These are phyloP conservation scores for Pythium insidiosum DNA, from an alignment of 352 stramenopile species.

Conservation along the genomic window DNA sequence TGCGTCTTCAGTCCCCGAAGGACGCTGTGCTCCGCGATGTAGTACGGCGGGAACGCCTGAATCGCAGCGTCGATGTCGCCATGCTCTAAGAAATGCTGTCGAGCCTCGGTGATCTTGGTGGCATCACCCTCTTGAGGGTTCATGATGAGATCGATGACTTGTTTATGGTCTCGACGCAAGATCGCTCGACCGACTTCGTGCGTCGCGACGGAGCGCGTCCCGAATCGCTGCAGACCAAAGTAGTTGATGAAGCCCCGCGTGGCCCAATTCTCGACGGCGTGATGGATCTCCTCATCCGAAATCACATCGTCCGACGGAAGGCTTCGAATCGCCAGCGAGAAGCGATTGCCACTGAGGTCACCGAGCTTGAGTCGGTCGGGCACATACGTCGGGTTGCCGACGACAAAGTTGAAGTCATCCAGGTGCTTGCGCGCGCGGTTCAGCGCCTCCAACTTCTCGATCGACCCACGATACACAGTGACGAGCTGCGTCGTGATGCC, in stretches of 20 bases:
- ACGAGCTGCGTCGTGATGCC: slow-evolving; percentile 94
- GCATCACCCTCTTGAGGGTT: slow-evolving; percentile 66
- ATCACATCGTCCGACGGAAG: slow-evolving; percentile 51
- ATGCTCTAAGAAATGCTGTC: slow-evolving; percentile 51
- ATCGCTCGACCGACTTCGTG: slow-evolving; percentile 91
- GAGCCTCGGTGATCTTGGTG: slow-evolving; percentile 62
- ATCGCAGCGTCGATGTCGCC: slow-evolving; percentile 50
- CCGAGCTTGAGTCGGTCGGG: slow-evolving; percentile 88
- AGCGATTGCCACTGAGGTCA: slow-evolving; percentile 91
- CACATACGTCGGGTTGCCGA: slow-evolving; percentile 92
- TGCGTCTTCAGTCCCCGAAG: slow-evolving; percentile 53
- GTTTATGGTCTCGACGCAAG: slow-evolving; percentile 89
- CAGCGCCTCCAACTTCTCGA: slow-evolving; percentile 72
- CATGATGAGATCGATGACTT: slow-evolving; percentile 89
- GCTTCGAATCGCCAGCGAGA: slow-evolving; percentile 93
- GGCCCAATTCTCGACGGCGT: slow-evolving; percentile 65
- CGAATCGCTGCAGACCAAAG: slow-evolving; percentile 97
- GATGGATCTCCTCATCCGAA: slow-evolving; percentile 47
- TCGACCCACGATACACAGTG: slow-evolving; percentile 80
- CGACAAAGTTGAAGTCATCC: slow-evolving; percentile 84
- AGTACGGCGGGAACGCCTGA: slow-evolving; percentile 58
- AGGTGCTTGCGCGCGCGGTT: slow-evolving; percentile 61
- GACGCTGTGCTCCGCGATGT: slow-evolving; percentile 74
- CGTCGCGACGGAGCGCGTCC: slow-evolving; percentile 82
- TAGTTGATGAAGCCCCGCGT: slow-evolving; percentile 96